Percentiles rank a stretch among this genome's conserved stretches.
Conservation (phyloP, 164 flowering plant species). For the Amborella trichopoda region DNA sequence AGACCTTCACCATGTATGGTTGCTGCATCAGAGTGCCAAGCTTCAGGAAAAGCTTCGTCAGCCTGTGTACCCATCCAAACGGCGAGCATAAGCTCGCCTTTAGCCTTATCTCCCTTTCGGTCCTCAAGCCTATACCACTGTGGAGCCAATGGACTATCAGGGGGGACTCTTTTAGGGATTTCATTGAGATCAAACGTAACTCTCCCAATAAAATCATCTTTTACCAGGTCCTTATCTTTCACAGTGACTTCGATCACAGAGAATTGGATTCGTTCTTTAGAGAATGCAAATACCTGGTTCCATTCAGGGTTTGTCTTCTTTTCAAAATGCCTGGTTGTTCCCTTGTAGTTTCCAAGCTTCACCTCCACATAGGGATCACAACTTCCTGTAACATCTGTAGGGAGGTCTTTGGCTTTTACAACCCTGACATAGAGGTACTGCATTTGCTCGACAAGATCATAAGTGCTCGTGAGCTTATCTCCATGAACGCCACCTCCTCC, state of each 20-base stretch:
- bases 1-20: conserved; percentile 18
- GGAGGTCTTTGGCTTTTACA: conserved; percentile 77
- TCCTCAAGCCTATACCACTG: conserved; percentile 48
- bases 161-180: conserved; percentile 44
- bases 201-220: conserved; percentile 29
- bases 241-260: conserved; percentile 57
- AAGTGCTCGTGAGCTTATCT: conserved; percentile 62
- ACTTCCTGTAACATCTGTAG: conserved; percentile 37
- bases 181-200: conserved; percentile 34
- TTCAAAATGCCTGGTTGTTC: conserved; percentile 57
- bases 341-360: conserved; percentile 73
- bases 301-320: conserved; percentile 66
- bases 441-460: conserved; percentile 86
- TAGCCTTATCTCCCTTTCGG: conserved; percentile 21
- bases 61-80: conserved; percentile 67
- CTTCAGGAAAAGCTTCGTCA: conserved; percentile 33
- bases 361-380: conserved; percentile 73
- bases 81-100: conserved; percentile 48
- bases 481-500: conserved; percentile 47
- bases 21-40: conserved; percentile 23
- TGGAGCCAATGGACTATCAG: conserved; percentile 51
- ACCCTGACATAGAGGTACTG: conserved; percentile 67
- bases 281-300: conserved; percentile 85
- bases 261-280: conserved; percentile 73
- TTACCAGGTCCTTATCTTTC: conserved; percentile 52